phyloP scores from a whole-genome alignment of 345 rosid genomes.

The Euclidium syriacum region DNA sequence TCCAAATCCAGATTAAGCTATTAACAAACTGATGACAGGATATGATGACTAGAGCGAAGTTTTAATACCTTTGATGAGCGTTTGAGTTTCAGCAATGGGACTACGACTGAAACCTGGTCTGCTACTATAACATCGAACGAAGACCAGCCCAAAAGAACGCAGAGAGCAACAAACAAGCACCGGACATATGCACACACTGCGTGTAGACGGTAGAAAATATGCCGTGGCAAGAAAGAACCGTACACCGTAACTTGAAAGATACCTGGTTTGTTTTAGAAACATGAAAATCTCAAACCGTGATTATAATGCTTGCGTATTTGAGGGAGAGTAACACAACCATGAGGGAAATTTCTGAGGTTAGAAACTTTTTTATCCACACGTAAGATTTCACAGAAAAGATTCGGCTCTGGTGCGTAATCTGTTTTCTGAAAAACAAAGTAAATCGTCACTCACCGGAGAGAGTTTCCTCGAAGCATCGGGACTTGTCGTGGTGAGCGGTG shows the following conservation, averaged over 20 bases:
- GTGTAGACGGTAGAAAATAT: constrained; percentile 78
- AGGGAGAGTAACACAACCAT: background rate
- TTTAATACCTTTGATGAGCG: constrained; percentile 57
- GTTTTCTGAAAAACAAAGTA: background rate
- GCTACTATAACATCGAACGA: constrained; percentile 70
- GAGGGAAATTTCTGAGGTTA: background rate
- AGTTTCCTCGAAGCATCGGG: constrained; percentile 91
- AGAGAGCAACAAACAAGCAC: constrained; percentile 79
- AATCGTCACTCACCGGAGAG: constrained; percentile 43
- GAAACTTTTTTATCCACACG: background rate
- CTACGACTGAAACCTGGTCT: constrained; percentile 80
- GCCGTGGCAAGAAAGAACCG: constrained; percentile 78
- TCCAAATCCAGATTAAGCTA: constrained; percentile 1
- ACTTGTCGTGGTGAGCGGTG: constrained; percentile 84
- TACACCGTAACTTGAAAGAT: constrained; percentile 71
- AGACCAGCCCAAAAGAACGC: constrained; percentile 64
- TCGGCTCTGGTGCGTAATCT: background rate
- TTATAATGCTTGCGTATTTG: background rate
- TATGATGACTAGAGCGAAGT: constrained; percentile 1
- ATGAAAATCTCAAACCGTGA: background rate
- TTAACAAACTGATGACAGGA: background rate
- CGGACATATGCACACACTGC: constrained; percentile 80
- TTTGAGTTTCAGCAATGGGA: constrained; percentile 73
- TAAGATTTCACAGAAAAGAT: background rate
- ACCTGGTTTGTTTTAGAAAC: constrained; percentile 36